Evolutionary conservation across 306 rosid genomes (phyloP), one percentile per base, ranked within the genome.

Genomic region (Pachyrhizus erosus): DNA sequence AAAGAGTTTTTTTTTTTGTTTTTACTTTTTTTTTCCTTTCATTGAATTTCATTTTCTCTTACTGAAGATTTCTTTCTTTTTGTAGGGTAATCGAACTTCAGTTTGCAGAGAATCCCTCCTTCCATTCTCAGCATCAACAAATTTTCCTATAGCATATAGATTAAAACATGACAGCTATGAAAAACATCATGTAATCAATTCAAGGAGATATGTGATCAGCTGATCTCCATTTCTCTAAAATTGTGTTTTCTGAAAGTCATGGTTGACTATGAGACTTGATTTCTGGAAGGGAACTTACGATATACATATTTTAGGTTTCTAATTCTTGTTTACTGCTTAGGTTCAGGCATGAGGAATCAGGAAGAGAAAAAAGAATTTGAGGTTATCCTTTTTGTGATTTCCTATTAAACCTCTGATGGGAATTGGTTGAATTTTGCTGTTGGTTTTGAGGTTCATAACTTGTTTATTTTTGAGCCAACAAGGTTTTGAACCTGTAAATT

Each of bases 401-500:
- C 37, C 39, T 42, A 11, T 43, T 8, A 70, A 27, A 26, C 55
- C 29, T 60, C 40, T 15, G 54, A 81, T 60, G 79, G 79, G 45
- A 70, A 48, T 6, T 48, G 21, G n/a, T 20, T 72, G 74, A 43
- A 26, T 51, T 84, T 76, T 26, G 1, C 48, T 73, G 23, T 40
- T 64, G 54, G 66, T 58, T 71, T 39, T 54, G 58, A 77, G 87
- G 89, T 82, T 86, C 87, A 64, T 65, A 58, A 54, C 81, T 79
- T 89, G 85, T 82, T 82, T 49, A 37, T 64, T 73, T 84, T 70
- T 49, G 40, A 80, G 81, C 65, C 82, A 46, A 78, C 87, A 75
- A 85, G 89, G 76, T 80, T 87, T 46, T 88, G 85, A 70, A 67
- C 84, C 87, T 72, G 77, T 68, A 66, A 82, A 58, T 39, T 67